Evolutionary conservation across 169 alveolate genomes (phyloP), one percentile per base, ranked within the genome.

Genomic region (Plasmodium relictum): DNA sequence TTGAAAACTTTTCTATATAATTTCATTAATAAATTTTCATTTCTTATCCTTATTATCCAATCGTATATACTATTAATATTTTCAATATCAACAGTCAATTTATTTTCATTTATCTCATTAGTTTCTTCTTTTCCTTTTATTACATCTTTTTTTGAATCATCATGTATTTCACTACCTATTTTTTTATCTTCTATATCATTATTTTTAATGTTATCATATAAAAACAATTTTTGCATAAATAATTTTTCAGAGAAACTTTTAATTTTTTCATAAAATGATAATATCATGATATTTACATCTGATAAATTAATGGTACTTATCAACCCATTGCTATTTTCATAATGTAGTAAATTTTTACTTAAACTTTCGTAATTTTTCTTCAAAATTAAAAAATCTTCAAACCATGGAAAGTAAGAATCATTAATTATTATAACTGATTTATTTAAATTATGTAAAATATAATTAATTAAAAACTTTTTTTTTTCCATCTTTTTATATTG

Each of bases 401-500:
- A 66, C 90, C 90, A 80, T 66, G 90, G 90, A 70, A 80, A 80
- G 24, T 45, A n/a, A 4, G 73, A 52, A n/a, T 52, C 58, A 80
- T 48, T 62, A 52, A 93, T 45, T 52, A 26, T 44, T 52, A 88
- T 70, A 12, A 92, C 76, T 59, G 88, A 92, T 50, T 73, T 66
- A 58, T 88, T 83, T 37, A 93, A 83, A 44, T 93, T 93, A 48
- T 61, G 66, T 74, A 80, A 87, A 41, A 91, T 87, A 70, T 93
- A 90, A 66, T 93, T 90, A 50, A 93, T 83, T 24, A 94, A 61
- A 44, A 94, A 88, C 24, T 69, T 80, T 73, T 95, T 95, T 94
- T 95, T 93, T 50, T 88, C 91, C 91, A 94, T 92, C 45, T 96
- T 92, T 22, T 80, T 88, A 63, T 94, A 88, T 74, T 95, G 97